A percentile compares a stretch with the other conserved stretches of the same genome.
These are phyloP conservation scores for Solanum hybrid DNA, from an alignment of 305 asterid species.

Conservation along the genomic window DNA sequence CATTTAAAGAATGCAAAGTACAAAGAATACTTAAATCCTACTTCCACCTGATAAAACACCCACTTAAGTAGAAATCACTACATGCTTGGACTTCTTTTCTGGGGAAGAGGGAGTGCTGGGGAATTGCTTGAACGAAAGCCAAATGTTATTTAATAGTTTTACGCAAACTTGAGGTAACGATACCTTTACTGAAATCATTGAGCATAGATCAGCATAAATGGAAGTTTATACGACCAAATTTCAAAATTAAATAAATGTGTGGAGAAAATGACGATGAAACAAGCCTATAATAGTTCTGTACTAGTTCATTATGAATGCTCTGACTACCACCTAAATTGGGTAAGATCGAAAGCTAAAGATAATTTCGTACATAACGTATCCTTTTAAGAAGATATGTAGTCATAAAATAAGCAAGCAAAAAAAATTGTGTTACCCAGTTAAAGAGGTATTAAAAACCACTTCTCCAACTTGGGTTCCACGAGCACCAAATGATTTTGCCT, in stretches of 20 bases:
- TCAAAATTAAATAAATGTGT: background rate
- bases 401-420: background rate
- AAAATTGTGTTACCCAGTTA: slow-evolving; percentile 55
- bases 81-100: background rate
- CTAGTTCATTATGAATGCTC: background rate
- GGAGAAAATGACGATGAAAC: background rate
- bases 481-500: slow-evolving; percentile 91
- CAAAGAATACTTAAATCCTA: background rate
- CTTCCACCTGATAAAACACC: background rate
- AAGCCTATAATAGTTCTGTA: background rate
- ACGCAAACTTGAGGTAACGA: background rate
- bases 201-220: background rate
- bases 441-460: slow-evolving; percentile 89
- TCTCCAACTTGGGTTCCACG: slow-evolving; percentile 97
- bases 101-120: background rate
- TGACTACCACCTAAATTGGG: background rate
- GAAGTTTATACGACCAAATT: background rate
- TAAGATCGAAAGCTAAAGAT: background rate
- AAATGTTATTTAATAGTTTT: background rate
- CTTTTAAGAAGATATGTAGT: background rate
- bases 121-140: background rate
- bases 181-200: background rate
- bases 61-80: background rate
- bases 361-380: background rate
- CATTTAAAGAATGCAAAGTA: background rate